These are phyloP conservation scores for Isoetes engelmannii DNA, from an alignment of 83 land plant genomes.

Conservation along the genomic window DNA sequence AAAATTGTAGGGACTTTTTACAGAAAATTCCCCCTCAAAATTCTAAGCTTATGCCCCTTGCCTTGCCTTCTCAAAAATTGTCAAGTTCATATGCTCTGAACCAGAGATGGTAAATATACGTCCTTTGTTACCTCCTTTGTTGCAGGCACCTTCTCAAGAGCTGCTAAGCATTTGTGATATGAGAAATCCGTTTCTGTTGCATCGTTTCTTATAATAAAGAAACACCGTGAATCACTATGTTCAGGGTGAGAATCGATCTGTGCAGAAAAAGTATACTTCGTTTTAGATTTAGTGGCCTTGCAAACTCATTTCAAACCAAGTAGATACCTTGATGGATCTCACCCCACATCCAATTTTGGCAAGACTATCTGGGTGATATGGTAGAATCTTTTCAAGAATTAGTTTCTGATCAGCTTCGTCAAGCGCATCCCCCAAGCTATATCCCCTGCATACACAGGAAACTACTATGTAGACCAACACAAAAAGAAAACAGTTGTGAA, in stretches of 20 bases:
- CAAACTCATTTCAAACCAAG: no score
- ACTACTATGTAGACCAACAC: no score
- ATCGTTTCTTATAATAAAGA: conserved; percentile 15
- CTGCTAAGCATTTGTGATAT: conserved; percentile 11
- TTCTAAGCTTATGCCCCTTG: no score
- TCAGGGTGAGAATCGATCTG: conserved; percentile 14
- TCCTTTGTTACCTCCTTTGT: no score
- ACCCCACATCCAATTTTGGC: conserved; percentile 10
- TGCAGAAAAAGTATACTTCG: not conserved
- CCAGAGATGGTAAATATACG: no score
- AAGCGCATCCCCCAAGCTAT: conserved; percentile 8
- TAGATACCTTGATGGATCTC: conserved; percentile 4
- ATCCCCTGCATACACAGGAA: not conserved
- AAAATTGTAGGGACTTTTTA: no score
- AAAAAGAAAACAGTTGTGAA: no score
- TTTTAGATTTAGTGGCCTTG: not conserved
- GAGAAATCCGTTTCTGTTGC: conserved; percentile 17
- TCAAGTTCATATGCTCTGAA: no score
- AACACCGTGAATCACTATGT: conserved; percentile 5
- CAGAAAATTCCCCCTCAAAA: no score
- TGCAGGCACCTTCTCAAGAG: not conserved
- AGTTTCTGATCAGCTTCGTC: conserved; percentile 4
- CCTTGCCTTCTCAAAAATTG: no score
- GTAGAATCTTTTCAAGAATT: conserved; percentile 11
- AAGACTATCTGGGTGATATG: conserved; percentile 2